Conservation (phyloP, 257 asterid species). For the Gardenia jasminoides region DNA sequence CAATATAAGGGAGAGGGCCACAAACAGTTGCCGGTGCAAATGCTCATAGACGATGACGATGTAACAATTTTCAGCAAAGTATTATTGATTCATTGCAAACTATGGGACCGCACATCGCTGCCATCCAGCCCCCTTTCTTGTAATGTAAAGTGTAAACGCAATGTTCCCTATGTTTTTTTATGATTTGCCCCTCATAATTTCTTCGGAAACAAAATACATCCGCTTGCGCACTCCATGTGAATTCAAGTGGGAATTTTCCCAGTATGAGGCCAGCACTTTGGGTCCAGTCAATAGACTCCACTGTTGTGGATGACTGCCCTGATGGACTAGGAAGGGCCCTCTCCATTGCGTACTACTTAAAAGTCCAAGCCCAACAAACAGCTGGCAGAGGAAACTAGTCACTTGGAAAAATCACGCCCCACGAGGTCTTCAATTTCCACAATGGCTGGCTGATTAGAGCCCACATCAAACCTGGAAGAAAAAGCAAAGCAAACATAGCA, state of each 20-base stretch:
- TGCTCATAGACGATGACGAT: too few relatives aligned
- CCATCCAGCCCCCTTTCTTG: too few relatives aligned
- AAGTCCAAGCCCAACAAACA: not conserved
- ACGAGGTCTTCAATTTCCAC: not conserved
- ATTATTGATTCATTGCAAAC: too few relatives aligned
- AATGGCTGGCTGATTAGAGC: not conserved
- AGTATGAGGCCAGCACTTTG: not conserved
- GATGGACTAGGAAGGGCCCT: slow-evolving; percentile 5
- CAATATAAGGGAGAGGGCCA: too few relatives aligned
- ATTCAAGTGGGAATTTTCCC: not conserved
- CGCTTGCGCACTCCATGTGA: not conserved
- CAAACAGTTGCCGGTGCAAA: too few relatives aligned
- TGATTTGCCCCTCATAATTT: not conserved
- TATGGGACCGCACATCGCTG: too few relatives aligned
- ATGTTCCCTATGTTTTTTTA: too few relatives aligned
- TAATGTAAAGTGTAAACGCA: too few relatives aligned
- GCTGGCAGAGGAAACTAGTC: not conserved
- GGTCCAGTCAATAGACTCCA: not conserved
- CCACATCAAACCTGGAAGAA: not conserved
- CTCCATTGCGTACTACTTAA: not conserved
- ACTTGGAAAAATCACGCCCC: not conserved
- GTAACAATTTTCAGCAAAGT: too few relatives aligned
- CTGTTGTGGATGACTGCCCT: not conserved
- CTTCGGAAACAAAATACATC: not conserved
- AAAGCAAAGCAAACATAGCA: too few relatives aligned